phyloP scores from a whole-genome alignment of 2,329 filamentous ascomycete species.

The Paracoccidioides brasiliensis region DNA sequence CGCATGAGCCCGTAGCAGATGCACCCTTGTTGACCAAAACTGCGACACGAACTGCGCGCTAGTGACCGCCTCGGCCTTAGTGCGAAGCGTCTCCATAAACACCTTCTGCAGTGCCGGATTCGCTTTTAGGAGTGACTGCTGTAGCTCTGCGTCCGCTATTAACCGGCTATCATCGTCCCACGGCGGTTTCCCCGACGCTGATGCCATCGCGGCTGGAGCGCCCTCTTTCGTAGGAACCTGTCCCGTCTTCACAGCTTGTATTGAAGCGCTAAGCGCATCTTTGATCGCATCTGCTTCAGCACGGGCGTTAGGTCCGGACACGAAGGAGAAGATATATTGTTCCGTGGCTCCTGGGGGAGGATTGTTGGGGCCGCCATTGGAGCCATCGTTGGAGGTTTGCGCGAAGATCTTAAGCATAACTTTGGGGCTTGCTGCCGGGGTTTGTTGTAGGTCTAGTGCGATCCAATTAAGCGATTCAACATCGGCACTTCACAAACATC shows the following conservation, averaged over 20 bases:
- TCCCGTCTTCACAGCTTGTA: constrained; percentile 52
- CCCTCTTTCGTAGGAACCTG: constrained; percentile 25
- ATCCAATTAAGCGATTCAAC: not conserved
- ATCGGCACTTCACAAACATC: not conserved
- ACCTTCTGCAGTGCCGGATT: constrained; percentile 64
- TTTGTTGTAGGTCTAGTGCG: constrained; percentile 74
- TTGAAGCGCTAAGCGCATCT: constrained; percentile 63
- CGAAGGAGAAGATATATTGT: constrained; percentile 80
- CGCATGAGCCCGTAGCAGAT: constrained; percentile 75
- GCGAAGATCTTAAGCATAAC: constrained; percentile 90
- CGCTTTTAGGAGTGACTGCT: constrained; percentile 76
- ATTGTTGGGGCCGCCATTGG: constrained; percentile 6
- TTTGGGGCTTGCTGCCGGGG: constrained; percentile 73
- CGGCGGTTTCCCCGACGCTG: constrained; percentile 36
- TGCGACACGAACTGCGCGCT: constrained; percentile 73
- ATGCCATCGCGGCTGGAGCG: constrained; percentile 56
- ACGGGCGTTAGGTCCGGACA: constrained; percentile 59
- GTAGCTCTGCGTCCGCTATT: constrained; percentile 64
- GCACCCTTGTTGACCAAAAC: constrained; percentile 86
- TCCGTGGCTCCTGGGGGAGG: constrained; percentile 34
- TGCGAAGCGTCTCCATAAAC: constrained; percentile 70
- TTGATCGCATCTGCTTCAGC: constrained; percentile 76
- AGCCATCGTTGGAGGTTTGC: constrained; percentile 44
- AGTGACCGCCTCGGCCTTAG: constrained; percentile 73
- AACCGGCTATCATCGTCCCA: constrained; percentile 75